These are phyloP conservation scores for Paracoccidioides brasiliensis DNA, from an alignment of 2,329 filamentous ascomycete genomes.

Conservation along the genomic window DNA sequence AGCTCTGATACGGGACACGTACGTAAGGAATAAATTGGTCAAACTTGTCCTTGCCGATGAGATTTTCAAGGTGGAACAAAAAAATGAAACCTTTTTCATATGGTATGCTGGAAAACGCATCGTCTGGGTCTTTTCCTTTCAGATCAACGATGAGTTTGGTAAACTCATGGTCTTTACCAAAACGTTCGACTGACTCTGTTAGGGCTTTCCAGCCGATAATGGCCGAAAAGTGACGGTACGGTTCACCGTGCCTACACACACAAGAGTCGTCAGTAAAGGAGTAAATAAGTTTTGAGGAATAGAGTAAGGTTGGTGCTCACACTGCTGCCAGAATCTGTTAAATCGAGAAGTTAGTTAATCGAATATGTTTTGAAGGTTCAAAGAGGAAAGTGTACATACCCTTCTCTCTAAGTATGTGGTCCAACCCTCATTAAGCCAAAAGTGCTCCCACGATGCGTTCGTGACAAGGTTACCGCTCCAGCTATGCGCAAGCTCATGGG, in stretches of 20 bases:
- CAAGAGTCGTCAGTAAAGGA: neutral
- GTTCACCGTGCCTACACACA: constrained; percentile 55
- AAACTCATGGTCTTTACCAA: constrained; percentile 76
- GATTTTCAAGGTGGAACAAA: constrained; percentile 75
- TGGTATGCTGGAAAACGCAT: constrained; percentile 82
- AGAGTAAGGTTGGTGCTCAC: constrained; percentile 15
- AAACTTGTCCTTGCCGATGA: constrained; percentile 75
- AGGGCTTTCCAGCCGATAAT: constrained; percentile 93
- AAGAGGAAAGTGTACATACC: constrained; percentile 15
- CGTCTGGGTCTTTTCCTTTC: constrained; percentile 84
- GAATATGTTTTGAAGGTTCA: neutral
- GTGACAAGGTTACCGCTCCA: constrained; percentile 73
- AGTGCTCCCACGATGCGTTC: constrained; percentile 41
- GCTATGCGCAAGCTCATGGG: constrained; percentile 62
- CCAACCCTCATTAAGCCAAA: constrained; percentile 66
- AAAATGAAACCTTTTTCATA: constrained; percentile 98
- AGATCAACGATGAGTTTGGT: constrained; percentile 83
- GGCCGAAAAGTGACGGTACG: constrained; percentile 82
- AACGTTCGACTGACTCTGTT: constrained; percentile 64
- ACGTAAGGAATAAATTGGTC: constrained; percentile 85
- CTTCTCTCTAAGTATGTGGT: constrained; percentile 88
- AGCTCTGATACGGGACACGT: constrained; percentile 9
- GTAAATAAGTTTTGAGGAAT: neutral
- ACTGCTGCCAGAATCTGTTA: constrained; percentile 29
- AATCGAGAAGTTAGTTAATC: constrained; percentile 9